These are phyloP conservation scores for Cubamyces lactineus DNA, from an alignment of 768 basidiomycete species.

Conservation along the genomic window DNA sequence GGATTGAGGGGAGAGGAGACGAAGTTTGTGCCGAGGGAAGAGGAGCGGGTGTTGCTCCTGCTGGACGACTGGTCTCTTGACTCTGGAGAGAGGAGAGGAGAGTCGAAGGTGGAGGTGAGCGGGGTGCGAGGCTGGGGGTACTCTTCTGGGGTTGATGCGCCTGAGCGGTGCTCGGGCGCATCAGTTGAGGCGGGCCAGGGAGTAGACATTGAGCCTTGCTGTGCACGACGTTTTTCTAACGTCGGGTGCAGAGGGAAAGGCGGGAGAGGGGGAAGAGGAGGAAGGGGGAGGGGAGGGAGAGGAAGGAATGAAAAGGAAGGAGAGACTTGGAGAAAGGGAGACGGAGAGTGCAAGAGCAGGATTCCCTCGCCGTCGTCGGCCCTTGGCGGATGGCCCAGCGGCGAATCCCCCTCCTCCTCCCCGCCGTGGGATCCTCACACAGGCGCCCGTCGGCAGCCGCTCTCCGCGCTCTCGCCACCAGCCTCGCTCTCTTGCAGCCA, in stretches of 20 bases:
- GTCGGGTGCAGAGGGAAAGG: conserved; percentile 7
- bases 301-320: conserved; percentile 15
- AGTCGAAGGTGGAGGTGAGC: conserved; percentile 34
- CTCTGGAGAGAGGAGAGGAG: conserved; percentile 36
- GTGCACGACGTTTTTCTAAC: not conserved
- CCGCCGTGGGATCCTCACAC: conserved; percentile 2
- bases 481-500: not conserved
- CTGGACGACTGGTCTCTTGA: conserved; percentile 17
- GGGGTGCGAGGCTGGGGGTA: conserved; percentile 25
- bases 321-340: conserved; percentile 8
- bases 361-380: not conserved
- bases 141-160: conserved; percentile 26
- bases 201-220: conserved; percentile 8
- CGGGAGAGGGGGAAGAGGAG: not conserved
- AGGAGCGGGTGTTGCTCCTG: conserved; percentile 28
- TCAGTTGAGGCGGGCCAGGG: conserved; percentile 22
- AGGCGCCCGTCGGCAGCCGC: conserved; percentile 16
- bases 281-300: not conserved
- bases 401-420: no score
- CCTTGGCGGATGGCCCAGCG: not conserved
- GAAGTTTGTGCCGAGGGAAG: conserved; percentile 39
- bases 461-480: conserved; percentile 5
- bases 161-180: conserved; percentile 23
- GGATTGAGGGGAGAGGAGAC: conserved; percentile 60
- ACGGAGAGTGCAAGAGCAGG: not conserved